Percentiles rank a stretch among this genome's conserved stretches.
phyloP scores from a whole-genome alignment of 169 alveolate genomes.

The Cryptosporidium parvum region DNA sequence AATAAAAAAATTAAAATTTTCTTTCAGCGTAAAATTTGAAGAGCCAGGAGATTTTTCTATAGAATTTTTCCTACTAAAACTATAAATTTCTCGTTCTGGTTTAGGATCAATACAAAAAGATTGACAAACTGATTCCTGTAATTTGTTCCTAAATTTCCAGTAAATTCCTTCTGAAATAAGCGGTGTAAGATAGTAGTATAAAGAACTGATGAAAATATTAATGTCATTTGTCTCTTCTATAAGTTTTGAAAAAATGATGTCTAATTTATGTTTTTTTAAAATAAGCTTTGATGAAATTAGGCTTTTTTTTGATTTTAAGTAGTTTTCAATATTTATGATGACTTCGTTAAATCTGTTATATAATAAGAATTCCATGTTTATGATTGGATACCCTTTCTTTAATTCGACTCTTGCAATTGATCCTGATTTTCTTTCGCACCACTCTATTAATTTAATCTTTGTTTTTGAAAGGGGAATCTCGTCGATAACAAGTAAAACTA shows the following conservation, averaged over 20 bases:
- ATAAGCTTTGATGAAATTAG: conserved; percentile 26
- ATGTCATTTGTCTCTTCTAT: conserved; percentile 49
- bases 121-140: conserved; percentile 36
- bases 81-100: background rate
- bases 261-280: conserved; percentile 25
- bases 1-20: conserved; percentile 35
- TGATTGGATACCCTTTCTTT: conserved; percentile 35
- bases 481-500: conserved; percentile 40
- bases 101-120: conserved; percentile 10
- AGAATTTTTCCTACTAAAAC: background rate
- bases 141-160: conserved; percentile 7
- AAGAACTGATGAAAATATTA: background rate
- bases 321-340: background rate
- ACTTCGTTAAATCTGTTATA: background rate
- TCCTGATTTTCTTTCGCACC: conserved; percentile 46
- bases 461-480: conserved; percentile 51
- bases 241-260: conserved; percentile 8
- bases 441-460: conserved; percentile 41
- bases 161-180: conserved; percentile 47
- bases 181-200: conserved; percentile 63
- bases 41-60: background rate
- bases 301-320: conserved; percentile 35
- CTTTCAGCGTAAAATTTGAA: background rate
- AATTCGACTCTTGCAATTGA: background rate
- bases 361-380: background rate